phyloP scores from a whole-genome alignment of 202 grass and related monocot genomes.

The Alloteropsis angusta region DNA sequence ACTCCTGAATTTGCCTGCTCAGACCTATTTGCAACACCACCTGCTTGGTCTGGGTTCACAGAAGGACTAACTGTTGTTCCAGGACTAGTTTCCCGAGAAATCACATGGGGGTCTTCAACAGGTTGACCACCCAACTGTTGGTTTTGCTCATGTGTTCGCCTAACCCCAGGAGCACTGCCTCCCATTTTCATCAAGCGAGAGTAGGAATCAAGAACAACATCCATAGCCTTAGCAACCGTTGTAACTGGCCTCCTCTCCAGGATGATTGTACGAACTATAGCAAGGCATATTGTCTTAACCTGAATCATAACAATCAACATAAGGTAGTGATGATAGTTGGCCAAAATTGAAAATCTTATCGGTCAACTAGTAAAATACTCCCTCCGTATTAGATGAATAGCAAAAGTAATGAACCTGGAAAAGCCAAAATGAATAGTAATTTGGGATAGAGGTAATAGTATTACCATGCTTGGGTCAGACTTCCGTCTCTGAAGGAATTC shows the following conservation, averaged over 20 bases:
- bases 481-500: slow-evolving; percentile 89
- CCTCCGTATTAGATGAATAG: too few species aligned
- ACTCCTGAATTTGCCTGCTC: slow-evolving; percentile 25
- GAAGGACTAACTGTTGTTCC: slow-evolving; percentile 22
- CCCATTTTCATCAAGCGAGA: slow-evolving; percentile 56
- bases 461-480: slow-evolving; percentile 67
- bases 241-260: slow-evolving; percentile 68
- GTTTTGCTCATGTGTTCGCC: slow-evolving; percentile 46
- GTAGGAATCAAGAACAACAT: slow-evolving; percentile 83
- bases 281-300: slow-evolving; percentile 73
- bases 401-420: too few species aligned
- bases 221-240: slow-evolving; percentile 65
- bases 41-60: slow-evolving; percentile 34
- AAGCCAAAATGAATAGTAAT: too few species aligned
- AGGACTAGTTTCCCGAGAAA: slow-evolving; percentile 29
- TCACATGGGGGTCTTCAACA: slow-evolving; percentile 21
- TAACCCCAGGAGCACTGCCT: slow-evolving; percentile 31
- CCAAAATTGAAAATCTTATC: slow-evolving; percentile 31
- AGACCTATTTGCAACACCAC: slow-evolving; percentile 27
- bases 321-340: background rate
- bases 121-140: slow-evolving; percentile 35
- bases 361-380: too few species aligned
- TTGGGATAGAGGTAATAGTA: too few species aligned
- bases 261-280: slow-evolving; percentile 71
- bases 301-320: slow-evolving; percentile 30